Conservation (phyloP, 805 yeast genomes). For the Starmerella floricola region DNA sequence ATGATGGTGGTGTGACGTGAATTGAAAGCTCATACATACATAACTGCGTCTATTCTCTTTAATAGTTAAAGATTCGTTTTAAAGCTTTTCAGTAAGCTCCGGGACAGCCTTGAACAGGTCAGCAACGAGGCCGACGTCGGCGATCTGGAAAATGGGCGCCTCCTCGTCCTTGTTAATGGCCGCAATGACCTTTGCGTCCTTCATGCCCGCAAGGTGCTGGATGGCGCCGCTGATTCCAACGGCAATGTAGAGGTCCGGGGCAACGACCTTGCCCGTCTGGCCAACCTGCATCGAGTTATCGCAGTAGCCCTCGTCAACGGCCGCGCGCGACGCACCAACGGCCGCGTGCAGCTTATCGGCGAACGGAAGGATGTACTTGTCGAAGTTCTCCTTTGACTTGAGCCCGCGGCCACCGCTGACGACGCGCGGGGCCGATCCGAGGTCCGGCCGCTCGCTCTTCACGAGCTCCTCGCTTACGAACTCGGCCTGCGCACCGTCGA, state of each 20-base stretch:
- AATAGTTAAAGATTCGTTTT: no score
- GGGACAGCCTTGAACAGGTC: conserved; percentile 80
- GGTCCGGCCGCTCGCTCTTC: conserved; percentile 79
- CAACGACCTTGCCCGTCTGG: conserved; percentile 95
- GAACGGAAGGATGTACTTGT: conserved; percentile 60
- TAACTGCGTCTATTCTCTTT: no score
- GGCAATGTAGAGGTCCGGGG: conserved; percentile 89
- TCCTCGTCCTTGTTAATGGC: conserved; percentile 92
- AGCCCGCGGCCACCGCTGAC: conserved; percentile 93
- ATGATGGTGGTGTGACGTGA: no score
- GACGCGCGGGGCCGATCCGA: conserved; percentile 67
- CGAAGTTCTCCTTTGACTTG: conserved; percentile 80
- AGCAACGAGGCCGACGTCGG: conserved; percentile 82
- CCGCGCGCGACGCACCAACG: conserved; percentile 95
- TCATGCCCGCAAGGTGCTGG: conserved; percentile 98
- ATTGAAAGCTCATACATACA: no score
- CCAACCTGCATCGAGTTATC: conserved; percentile 96
- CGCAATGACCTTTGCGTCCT: conserved; percentile 84
- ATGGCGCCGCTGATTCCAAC: conserved; percentile 95
- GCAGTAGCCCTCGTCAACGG: conserved; percentile 90
- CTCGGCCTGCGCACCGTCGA: conserved; percentile 33
- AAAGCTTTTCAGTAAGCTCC: conserved; percentile 62
- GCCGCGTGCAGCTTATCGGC: conserved; percentile 82
- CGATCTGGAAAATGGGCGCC: conserved; percentile 82
- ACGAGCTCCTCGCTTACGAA: conserved; percentile 69